Percentiles rank a stretch among this genome's conserved stretches.
phyloP scores from a whole-genome alignment of 176 grass and related monocot species.

The Lolium perenne region DNA sequence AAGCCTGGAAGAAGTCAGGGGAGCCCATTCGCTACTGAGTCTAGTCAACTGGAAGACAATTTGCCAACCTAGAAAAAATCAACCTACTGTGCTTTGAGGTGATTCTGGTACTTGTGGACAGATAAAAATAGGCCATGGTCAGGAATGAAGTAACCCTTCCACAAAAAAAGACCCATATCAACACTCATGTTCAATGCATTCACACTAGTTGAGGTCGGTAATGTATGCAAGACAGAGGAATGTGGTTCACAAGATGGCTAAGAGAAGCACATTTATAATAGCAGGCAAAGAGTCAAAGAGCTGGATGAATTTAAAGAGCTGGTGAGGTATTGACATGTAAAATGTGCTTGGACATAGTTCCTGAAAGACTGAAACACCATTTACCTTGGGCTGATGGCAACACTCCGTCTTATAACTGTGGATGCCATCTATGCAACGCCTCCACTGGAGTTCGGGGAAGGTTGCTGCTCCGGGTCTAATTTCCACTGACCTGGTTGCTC shows the following conservation, averaged over 20 bases:
- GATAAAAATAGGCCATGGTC: not conserved
- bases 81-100: not conserved
- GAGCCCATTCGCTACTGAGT: not conserved
- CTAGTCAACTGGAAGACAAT: not conserved
- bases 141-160: not conserved
- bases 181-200: not conserved
- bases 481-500: slow-evolving; percentile 61
- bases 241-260: slow-evolving; percentile 7
- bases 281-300: not conserved
- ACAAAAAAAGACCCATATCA: slow-evolving; percentile 6
- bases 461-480: slow-evolving; percentile 64
- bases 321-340: not conserved
- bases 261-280: not conserved
- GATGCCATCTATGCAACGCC: slow-evolving; percentile 46
- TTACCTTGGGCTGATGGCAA: slow-evolving; percentile 77
- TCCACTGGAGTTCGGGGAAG: slow-evolving; percentile 70
- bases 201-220: not conserved
- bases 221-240: slow-evolving; percentile 3
- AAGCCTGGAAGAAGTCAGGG: not conserved
- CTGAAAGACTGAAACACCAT: slow-evolving; percentile 67
- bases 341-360: slow-evolving; percentile 3
- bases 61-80: not conserved
- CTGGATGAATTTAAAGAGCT: slow-evolving; percentile 16
- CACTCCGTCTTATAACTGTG: slow-evolving; percentile 63
- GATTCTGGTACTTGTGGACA: not conserved